Percentiles rank a stretch among this genome's conserved stretches.
Evolutionary conservation across 2,329 filamentous ascomycete species (phyloP).

Genomic region (Hymenoscyphus fructigenus): DNA sequence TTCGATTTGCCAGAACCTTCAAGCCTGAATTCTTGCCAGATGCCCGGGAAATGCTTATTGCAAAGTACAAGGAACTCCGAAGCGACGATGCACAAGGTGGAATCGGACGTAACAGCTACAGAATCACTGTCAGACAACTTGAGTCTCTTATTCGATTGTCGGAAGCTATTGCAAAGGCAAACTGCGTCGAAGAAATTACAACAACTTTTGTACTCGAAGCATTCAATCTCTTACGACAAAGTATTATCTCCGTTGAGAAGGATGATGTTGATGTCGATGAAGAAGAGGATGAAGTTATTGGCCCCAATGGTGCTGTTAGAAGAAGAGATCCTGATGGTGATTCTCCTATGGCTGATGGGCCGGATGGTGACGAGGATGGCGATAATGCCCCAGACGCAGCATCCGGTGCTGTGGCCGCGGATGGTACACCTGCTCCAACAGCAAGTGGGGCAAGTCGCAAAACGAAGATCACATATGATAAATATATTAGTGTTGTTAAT

Average conservation of each 20-base stretch:
- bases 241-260: conserved; percentile 96
- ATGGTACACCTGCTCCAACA: conserved; percentile 29
- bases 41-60: conserved; percentile 80
- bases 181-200: conserved; percentile 88
- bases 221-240: conserved; percentile 85
- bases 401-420: conserved; percentile 25
- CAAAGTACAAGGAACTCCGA: conserved; percentile 93
- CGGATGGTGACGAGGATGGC: conserved; percentile 48
- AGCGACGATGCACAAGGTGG: conserved; percentile 93
- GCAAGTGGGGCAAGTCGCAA: conserved; percentile 43
- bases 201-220: conserved; percentile 87
- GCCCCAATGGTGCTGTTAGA: conserved; percentile 46
- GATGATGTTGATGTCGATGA: conserved; percentile 94
- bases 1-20: conserved; percentile 93
- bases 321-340: conserved; percentile 47
- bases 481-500: conserved; percentile 90
- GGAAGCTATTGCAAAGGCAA: conserved; percentile 97
- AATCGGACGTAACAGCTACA: conserved; percentile 90
- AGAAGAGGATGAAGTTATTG: conserved; percentile 59
- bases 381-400: conserved; percentile 35
- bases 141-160: conserved; percentile 94
- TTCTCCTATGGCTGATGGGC: conserved; percentile 50
- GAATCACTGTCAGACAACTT: conserved; percentile 93
- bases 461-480: conserved; percentile 92
- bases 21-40: conserved; percentile 87